Conservation (phyloP, 176 grass and related monocot species). For the Carex myosuroides region DNA sequence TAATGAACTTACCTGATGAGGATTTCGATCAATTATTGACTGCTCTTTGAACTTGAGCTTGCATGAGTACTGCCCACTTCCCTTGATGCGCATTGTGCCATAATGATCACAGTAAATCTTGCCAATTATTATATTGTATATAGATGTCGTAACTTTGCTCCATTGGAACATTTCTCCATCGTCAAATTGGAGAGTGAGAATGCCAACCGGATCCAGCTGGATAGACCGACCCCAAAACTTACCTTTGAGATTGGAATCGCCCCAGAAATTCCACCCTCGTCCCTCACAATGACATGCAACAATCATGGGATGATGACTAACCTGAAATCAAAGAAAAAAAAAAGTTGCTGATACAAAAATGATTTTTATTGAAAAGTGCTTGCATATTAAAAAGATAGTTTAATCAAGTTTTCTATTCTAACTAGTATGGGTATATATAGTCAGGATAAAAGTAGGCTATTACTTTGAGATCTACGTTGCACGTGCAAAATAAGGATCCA, state of each 20-base stretch:
- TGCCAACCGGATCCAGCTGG: constrained; percentile 90
- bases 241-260: constrained; percentile 90
- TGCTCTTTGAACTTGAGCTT: constrained; percentile 99
- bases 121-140: constrained; percentile 99
- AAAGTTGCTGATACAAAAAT: too few relatives aligned
- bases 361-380: too few relatives aligned
- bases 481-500: too few relatives aligned
- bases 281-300: constrained; percentile 94
- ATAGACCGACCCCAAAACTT: constrained; percentile 97
- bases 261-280: constrained; percentile 92
- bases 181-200: constrained; percentile 92
- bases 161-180: constrained; percentile 89
- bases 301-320: constrained; percentile 94
- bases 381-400: too few relatives aligned
- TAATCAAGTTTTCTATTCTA: too few relatives aligned
- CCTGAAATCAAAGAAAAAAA: constrained; percentile 31
- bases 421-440: too few relatives aligned
- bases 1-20: constrained; percentile 64
- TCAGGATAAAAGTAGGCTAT: too few relatives aligned
- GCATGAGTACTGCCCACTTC: constrained; percentile 82
- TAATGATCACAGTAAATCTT: constrained; percentile 99
- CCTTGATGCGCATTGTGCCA: constrained; percentile 87
- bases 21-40: constrained; percentile 84
- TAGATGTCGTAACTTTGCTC: constrained; percentile 97
- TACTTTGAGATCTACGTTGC: too few relatives aligned